Percentiles rank a stretch among this genome's conserved stretches.
These are phyloP conservation scores for Xylariaceae sp. DNA, from an alignment of 2,329 filamentous ascomycete species.

Conservation along the genomic window DNA sequence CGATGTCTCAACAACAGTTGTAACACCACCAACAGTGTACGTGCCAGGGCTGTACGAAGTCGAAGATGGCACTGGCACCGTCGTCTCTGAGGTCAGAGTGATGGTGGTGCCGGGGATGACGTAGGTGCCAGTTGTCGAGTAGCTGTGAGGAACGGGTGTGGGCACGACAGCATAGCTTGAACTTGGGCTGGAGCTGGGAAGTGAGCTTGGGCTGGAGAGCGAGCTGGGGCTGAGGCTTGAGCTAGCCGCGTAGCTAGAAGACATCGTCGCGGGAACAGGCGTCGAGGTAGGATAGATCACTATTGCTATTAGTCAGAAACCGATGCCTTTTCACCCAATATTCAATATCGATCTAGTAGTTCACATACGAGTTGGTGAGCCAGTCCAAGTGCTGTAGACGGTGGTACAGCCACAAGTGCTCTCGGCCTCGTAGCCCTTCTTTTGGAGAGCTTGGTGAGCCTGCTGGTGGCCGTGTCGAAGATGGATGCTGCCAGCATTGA, in stretches of 20 bases:
- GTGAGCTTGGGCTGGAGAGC: no score
- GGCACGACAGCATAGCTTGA: slow-evolving; percentile 46
- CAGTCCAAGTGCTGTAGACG: slow-evolving; percentile 67
- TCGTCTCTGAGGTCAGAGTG: slow-evolving; percentile 62
- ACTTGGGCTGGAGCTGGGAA: slow-evolving; percentile 20
- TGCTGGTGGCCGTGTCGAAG: slow-evolving; percentile 61
- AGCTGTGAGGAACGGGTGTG: slow-evolving; percentile 50
- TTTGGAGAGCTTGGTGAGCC: slow-evolving; percentile 45
- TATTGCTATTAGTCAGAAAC: slow-evolving; percentile 24
- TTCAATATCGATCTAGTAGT: slow-evolving; percentile 5
- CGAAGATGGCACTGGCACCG: slow-evolving; percentile 60
- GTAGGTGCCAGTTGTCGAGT: slow-evolving; percentile 67
- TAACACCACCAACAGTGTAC: slow-evolving; percentile 69
- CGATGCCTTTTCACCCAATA: not conserved
- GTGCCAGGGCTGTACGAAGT: slow-evolving; percentile 60
- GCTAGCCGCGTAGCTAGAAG: no score
- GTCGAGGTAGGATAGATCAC: slow-evolving; percentile 33
- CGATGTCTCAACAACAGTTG: slow-evolving; percentile 61
- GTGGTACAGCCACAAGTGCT: slow-evolving; percentile 66
- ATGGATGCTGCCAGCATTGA: slow-evolving; percentile 49
- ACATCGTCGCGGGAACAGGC: slow-evolving; percentile 22
- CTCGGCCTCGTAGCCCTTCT: slow-evolving; percentile 38
- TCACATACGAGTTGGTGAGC: slow-evolving; percentile 60
- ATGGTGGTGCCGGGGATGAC: slow-evolving; percentile 71
- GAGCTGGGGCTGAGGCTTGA: no score